Conservation (phyloP, 257 asterid genomes). For the Coffea canephora region DNA sequence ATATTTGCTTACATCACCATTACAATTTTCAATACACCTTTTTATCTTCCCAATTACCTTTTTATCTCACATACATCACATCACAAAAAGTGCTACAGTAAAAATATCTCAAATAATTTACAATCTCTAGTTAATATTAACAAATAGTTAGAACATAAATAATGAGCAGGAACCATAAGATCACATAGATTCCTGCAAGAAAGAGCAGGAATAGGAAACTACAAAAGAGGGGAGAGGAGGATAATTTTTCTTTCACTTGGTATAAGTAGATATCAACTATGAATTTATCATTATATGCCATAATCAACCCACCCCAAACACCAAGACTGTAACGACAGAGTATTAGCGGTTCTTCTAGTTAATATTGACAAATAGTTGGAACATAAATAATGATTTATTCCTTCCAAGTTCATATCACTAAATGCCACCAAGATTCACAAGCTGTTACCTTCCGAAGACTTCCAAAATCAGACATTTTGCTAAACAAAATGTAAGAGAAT, state of each 20-base stretch:
- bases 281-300: background rate
- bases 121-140: background rate
- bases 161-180: no score
- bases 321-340: no score
- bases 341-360: background rate
- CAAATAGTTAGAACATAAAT: background rate
- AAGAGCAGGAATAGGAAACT: background rate
- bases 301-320: background rate
- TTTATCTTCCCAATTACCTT: no score
- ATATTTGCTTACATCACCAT: no score
- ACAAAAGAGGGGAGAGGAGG: background rate
- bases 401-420: background rate
- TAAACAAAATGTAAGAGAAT: background rate
- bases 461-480: background rate
- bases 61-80: no score
- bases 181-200: no score
- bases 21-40: no score
- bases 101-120: no score
- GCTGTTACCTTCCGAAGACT: background rate
- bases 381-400: background rate
- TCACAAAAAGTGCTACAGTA: no score
- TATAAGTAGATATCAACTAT: background rate
- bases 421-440: background rate
- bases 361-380: background rate
- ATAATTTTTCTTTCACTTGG: no score